These are phyloP conservation scores for Leccinum imitatum DNA, from an alignment of 768 basidiomycete species.

Conservation along the genomic window DNA sequence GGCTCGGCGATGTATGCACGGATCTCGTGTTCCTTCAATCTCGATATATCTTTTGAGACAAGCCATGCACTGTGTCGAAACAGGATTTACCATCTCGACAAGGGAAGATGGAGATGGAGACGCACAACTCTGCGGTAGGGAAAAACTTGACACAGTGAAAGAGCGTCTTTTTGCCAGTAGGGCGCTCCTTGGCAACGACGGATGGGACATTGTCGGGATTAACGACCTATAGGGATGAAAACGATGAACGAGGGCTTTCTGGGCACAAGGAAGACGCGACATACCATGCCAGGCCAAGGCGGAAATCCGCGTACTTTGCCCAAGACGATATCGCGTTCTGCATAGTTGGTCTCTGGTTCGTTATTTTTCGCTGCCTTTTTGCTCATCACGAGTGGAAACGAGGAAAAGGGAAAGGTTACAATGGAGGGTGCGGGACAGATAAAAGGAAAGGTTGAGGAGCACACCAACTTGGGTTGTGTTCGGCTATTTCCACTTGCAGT, in stretches of 20 bases:
- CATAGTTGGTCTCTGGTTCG: slow-evolving; percentile 51
- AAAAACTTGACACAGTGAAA: slow-evolving; percentile 86
- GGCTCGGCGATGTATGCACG: slow-evolving; percentile 77
- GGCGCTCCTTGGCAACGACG: slow-evolving; percentile 66
- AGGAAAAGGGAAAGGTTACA: slow-evolving; percentile 19
- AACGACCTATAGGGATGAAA: slow-evolving; percentile 57
- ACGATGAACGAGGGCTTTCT: slow-evolving; percentile 11
- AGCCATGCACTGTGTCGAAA: slow-evolving; percentile 72
- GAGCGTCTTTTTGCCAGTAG: slow-evolving; percentile 65
- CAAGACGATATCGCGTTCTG: slow-evolving; percentile 81
- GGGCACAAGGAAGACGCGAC: slow-evolving; percentile 36
- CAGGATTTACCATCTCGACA: slow-evolving; percentile 9
- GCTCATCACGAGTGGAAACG: slow-evolving; percentile 35
- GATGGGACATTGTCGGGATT: slow-evolving; percentile 67
- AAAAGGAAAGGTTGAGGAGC: slow-evolving; percentile 41
- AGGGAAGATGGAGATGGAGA: slow-evolving; percentile 25
- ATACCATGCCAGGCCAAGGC: slow-evolving; percentile 92
- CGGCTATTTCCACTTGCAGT: slow-evolving; percentile 41
- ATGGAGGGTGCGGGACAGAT: slow-evolving; percentile 34
- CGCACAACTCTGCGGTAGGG: slow-evolving; percentile 92
- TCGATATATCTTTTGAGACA: slow-evolving; percentile 75
- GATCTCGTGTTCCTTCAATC: slow-evolving; percentile 78
- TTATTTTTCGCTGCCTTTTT: slow-evolving; percentile 51
- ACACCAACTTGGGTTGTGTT: slow-evolving; percentile 40
- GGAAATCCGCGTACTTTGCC: slow-evolving; percentile 94